Conservation (phyloP, 805 yeast genomes). For the Babjeviella inositovora region DNA sequence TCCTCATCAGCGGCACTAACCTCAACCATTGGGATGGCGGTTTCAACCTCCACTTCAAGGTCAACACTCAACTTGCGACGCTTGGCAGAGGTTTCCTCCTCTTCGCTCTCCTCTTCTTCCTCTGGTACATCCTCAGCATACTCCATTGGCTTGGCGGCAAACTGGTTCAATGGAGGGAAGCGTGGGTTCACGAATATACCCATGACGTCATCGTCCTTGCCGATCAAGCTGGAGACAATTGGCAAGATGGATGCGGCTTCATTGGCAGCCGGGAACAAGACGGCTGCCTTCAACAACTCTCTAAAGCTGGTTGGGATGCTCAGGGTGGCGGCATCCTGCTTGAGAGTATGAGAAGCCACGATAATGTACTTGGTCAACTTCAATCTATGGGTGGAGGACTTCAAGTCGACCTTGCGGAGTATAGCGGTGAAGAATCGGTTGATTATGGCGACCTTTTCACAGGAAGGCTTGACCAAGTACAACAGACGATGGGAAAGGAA, state of each 20-base stretch:
- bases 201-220: conserved; percentile 26
- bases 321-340: conserved; percentile 4
- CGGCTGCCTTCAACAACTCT: conserved; percentile 33
- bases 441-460: conserved; percentile 13
- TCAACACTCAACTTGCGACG: conserved; percentile 1
- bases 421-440: conserved; percentile 30
- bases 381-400: no score
- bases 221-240: conserved; percentile 38
- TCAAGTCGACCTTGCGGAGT: conserved; percentile 28
- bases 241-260: conserved; percentile 57
- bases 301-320: conserved; percentile 10
- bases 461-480: conserved; percentile 26
- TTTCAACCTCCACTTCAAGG: conserved; percentile 2
- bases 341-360: not conserved
- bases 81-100: conserved; percentile 4
- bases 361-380: not conserved
- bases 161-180: conserved; percentile 35
- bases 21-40: conserved; percentile 2
- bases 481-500: conserved; percentile 47
- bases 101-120: conserved; percentile 9
- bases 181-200: conserved; percentile 62
- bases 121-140: conserved; percentile 6
- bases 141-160: conserved; percentile 7
- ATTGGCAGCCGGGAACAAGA: conserved; percentile 48
- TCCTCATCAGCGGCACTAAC: not conserved